Conservation (phyloP, 139 green algal genomes). For the Tetradesmus obliquus region DNA sequence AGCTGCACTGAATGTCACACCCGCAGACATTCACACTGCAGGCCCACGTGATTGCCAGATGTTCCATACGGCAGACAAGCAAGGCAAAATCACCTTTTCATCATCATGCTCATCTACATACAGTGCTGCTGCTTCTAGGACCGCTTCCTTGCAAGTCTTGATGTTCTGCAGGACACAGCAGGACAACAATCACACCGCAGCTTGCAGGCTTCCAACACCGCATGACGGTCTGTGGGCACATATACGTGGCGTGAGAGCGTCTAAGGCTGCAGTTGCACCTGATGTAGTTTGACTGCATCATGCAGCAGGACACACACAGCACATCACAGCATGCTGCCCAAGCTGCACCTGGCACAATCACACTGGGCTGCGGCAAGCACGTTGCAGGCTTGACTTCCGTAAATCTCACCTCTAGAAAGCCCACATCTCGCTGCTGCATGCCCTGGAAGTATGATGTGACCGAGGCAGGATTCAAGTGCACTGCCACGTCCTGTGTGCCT, state of each 20-base stretch:
- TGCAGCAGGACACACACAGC: not conserved
- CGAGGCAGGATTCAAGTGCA: not conserved
- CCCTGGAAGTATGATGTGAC: not conserved
- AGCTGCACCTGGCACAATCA: not conserved
- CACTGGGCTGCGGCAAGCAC: not conserved
- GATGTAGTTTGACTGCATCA: not conserved
- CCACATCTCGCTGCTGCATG: not conserved
- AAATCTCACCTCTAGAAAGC: not conserved
- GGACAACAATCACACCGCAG: not conserved
- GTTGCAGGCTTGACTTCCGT: not conserved
- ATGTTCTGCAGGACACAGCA: slow-evolving; percentile 16
- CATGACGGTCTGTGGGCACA: not conserved
- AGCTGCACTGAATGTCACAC: not conserved
- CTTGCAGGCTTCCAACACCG: not conserved
- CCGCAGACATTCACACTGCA: not conserved
- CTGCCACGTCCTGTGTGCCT: not conserved
- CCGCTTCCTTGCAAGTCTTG: not conserved
- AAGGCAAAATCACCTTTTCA: not conserved
- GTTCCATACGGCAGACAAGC: not conserved
- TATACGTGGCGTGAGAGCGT: not conserved
- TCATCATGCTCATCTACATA: slow-evolving; percentile 29
- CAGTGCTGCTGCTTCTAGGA: slow-evolving; percentile 26
- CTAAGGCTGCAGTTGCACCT: not conserved
- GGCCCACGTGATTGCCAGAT: not conserved
- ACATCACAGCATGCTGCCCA: not conserved